Evolutionary conservation across 148 eudicot species (phyloP).

Genomic region (Mesembryanthemum crystallinum): DNA sequence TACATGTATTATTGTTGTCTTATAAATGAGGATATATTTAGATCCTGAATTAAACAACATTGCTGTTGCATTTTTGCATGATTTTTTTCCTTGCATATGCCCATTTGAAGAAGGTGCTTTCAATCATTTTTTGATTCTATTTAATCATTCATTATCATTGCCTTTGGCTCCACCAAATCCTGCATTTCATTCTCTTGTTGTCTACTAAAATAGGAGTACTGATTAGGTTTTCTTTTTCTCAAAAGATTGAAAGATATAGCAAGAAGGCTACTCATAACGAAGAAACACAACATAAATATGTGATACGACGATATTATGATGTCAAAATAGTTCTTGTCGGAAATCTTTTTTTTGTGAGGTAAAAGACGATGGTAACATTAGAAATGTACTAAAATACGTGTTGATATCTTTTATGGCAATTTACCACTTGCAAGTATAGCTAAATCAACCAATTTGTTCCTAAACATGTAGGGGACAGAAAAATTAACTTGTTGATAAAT

Average conservation of each 20-base stretch:
- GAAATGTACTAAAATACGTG: no score
- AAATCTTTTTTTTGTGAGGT: no score
- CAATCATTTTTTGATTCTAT: conserved; percentile 31
- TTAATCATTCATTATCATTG: conserved; percentile 36
- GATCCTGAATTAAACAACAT: conserved; percentile 16
- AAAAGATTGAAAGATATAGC: no score
- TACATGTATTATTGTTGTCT: neutral
- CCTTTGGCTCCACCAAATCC: conserved; percentile 36
- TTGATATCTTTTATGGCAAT: neutral
- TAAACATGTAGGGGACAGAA: no score
- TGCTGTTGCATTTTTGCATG: conserved; percentile 26
- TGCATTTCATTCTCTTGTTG: conserved; percentile 16
- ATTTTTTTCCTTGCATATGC: conserved; percentile 28
- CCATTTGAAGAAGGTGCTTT: conserved; percentile 23
- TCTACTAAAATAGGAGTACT: neutral
- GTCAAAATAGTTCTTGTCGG: no score
- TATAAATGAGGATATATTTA: conserved; percentile 10
- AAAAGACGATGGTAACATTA: no score
- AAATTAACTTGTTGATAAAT: no score
- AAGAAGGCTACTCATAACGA: no score
- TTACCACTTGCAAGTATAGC: neutral
- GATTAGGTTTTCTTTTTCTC: no score
- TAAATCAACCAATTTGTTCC: no score
- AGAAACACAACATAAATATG: no score
- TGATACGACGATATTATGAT: no score